phyloP scores from a whole-genome alignment of 805 yeast genomes.

The Yamadazyma insecticola region DNA sequence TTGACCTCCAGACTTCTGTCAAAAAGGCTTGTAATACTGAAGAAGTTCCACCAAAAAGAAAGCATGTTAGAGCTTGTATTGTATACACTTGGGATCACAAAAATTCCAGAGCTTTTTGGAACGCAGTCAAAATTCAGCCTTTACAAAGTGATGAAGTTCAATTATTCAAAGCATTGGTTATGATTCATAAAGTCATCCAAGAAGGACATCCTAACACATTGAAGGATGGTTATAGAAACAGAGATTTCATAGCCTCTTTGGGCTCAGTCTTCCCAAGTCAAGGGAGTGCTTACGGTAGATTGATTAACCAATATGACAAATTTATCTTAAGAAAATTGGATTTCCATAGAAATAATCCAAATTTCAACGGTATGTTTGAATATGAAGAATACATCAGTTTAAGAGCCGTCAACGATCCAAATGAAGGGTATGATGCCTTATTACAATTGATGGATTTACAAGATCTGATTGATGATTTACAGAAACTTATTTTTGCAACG shows the following conservation, averaged over 20 bases:
- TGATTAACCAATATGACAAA: conserved; percentile 72
- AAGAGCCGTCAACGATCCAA: conserved; percentile 85
- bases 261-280: conserved; percentile 48
- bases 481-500: conserved; percentile 69
- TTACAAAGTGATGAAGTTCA: conserved; percentile 79
- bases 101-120: conserved; percentile 80
- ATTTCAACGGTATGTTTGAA: conserved; percentile 93
- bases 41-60: conserved; percentile 90
- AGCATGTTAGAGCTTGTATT: conserved; percentile 93
- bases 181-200: conserved; percentile 88
- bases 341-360: conserved; percentile 81
- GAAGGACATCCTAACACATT: conserved; percentile 92
- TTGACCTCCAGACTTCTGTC: conserved; percentile 48
- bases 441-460: conserved; percentile 81
- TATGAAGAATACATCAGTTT: conserved; percentile 91
- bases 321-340: conserved; percentile 68
- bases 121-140: conserved; percentile 73
- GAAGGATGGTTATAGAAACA: conserved; percentile 73
- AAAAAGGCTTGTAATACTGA: conserved; percentile 84
- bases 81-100: conserved; percentile 96
- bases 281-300: conserved; percentile 56
- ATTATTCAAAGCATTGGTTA: conserved; percentile 77
- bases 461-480: conserved; percentile 76
- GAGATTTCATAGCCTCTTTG: conserved; percentile 72
- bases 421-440: conserved; percentile 90